Evolutionary conservation across 768 basidiomycete genomes (phyloP).

Genomic region (Porpolomopsis calyptriformis): DNA sequence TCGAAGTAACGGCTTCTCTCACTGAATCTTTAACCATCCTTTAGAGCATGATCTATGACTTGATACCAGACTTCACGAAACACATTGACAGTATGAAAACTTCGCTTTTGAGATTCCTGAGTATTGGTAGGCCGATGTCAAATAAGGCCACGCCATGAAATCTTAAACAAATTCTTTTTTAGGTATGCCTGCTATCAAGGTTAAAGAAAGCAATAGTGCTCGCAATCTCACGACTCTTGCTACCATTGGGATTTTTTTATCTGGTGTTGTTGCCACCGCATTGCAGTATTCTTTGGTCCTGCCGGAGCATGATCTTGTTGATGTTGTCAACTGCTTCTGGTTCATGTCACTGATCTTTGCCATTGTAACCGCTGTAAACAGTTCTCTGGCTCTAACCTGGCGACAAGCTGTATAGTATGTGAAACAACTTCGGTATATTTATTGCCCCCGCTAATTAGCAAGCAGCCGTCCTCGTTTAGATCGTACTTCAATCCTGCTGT

Average conservation of each 20-base stretch:
- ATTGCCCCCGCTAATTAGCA: conserved; percentile 1
- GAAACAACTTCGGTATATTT: conserved; percentile 1
- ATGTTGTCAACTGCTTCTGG: conserved; percentile 64
- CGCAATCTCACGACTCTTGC: conserved; percentile 62
- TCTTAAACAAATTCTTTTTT: neutral
- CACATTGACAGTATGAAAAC: conserved; percentile 61
- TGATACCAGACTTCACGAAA: conserved; percentile 64
- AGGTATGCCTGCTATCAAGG: conserved; percentile 71
- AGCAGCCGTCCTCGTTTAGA: conserved; percentile 62
- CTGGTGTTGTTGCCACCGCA: conserved; percentile 63
- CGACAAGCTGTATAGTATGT: conserved; percentile 77
- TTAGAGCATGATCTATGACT: conserved; percentile 64
- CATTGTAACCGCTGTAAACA: conserved; percentile 68
- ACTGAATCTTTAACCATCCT: conserved; percentile 59
- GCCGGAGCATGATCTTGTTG: conserved; percentile 23
- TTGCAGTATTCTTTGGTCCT: conserved; percentile 55
- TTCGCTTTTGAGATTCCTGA: conserved; percentile 63
- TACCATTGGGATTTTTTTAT: conserved; percentile 71
- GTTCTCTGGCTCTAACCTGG: conserved; percentile 68
- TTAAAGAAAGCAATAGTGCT: conserved; percentile 64
- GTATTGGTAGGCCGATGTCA: conserved; percentile 43
- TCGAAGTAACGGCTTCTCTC: conserved; percentile 42
- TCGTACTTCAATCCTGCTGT: conserved; percentile 72
- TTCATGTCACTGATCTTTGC: conserved; percentile 68
- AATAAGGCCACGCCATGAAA: neutral